Base-by-base conservation (phyloP, 225 moss, liverwort and hornwort species). In the Marchantia polymorpha region DNA sequence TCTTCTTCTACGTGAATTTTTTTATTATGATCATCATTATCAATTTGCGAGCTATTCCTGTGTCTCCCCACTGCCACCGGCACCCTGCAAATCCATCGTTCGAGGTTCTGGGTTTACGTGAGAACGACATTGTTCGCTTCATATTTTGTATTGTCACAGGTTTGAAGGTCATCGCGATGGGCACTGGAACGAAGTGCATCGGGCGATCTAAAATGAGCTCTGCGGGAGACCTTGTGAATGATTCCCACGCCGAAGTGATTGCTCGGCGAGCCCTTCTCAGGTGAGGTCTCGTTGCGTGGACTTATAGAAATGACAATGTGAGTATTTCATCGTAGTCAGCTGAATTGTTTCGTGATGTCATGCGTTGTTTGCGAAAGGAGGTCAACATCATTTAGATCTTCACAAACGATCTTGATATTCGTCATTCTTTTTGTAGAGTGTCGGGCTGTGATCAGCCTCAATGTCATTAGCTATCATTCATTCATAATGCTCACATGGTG, bases 101-200 rank as follows among this genome's bases (percentile, higher is more conserved):
- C 5, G 5, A 39, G 39, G 39, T 39, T 39, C 39, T 39, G 39
- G 39, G 39, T 39, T 39, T 5, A 39, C 39, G 39, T 39, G 39
- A 39, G 39, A 39, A 39, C 3, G 39, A 39, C 39, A 39, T 25
- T 52, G 31, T 68, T 68, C 68, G 23, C n/a, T 56, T 56, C 4
- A 56, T 6, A 12, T 56, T 27, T 12, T 53, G 17, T 11, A 14
- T 22, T 83, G 68, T 39, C 39, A 2, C 80, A 75, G 79, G 52
- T 7, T 70, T 80, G 65, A 85, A 84, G 11, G 93, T 99, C 81
- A 87, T 92, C 76, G 87, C 93, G 25, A 70, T 99, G 60, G 94
- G 93, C 46, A 93, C 93, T 64, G 91, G 91, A 74, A 99, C 99
- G 16, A 99, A 99, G 87, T 99, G 99, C 88, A 83, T 99, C 52